A percentile compares a stretch with the other conserved stretches of the same genome.
Conservation (phyloP, 805 yeast genomes). For the Lachancea cidri region DNA sequence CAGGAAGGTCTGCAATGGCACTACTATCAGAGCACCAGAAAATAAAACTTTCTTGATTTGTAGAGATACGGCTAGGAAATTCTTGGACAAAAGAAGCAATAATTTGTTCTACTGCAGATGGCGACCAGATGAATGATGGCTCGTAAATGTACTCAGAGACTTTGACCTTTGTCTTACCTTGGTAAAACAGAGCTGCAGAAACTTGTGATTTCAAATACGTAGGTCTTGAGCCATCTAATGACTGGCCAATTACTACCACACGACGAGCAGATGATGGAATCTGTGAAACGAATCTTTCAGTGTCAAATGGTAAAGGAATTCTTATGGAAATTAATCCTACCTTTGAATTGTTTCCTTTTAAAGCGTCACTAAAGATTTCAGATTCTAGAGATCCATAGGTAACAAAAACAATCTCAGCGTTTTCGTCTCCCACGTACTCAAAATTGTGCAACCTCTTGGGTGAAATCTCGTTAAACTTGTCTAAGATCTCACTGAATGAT, state of each 20-base stretch:
- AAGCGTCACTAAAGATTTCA: conserved; percentile 45
- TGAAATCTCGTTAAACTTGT: conserved; percentile 25
- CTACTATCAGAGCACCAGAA: conserved; percentile 71
- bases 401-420: conserved; percentile 72
- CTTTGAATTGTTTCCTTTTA: conserved; percentile 28
- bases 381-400: conserved; percentile 72
- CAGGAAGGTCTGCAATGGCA: conserved; percentile 48
- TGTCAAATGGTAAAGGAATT: conserved; percentile 76
- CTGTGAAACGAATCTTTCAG: conserved; percentile 48
- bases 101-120: conserved; percentile 46
- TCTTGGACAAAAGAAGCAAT: conserved; percentile 37
- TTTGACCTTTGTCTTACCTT: conserved; percentile 30
- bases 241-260: conserved; percentile 66
- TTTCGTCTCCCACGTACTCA: conserved; percentile 55
- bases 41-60: conserved; percentile 30
- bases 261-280: conserved; percentile 56
- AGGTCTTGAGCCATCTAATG: conserved; percentile 32
- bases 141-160: conserved; percentile 51
- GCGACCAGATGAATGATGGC: conserved; percentile 52
- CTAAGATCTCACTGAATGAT: conserved; percentile 24
- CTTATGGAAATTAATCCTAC: conserved; percentile 68
- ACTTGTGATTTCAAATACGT: conserved; percentile 63
- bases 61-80: conserved; percentile 5
- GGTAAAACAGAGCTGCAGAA: conserved; percentile 60
- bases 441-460: conserved; percentile 26